Evolutionary conservation across 768 basidiomycete species (phyloP), one percentile per base, ranked within the genome.

Genomic region (Brasilioporus rufonigricans): DNA sequence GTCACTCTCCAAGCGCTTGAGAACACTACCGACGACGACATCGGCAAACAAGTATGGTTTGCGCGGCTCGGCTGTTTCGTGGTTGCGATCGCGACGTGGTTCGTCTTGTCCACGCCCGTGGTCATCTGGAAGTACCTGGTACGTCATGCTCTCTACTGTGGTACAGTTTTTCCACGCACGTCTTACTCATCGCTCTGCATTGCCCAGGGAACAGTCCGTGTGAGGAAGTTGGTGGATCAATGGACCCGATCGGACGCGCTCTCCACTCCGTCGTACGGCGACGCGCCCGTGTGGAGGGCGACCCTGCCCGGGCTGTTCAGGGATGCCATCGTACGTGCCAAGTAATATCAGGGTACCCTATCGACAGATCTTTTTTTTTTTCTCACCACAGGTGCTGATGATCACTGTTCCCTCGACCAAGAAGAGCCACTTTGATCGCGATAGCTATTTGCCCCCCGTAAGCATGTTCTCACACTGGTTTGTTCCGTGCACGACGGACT

Each of bases 61-160:
- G 72, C 76, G 14, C 74, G 77, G 23, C 62, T 69, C 14, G 67
- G 73, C 33, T 64, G 69, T 19, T 56, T 79, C 33, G 74, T 60
- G 7, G 61, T 75, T 24, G 73, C 69, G 23, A n/a, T 81, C 44
- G 78, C 64, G 16, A 61, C 72, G 19, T 56, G 74, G 49, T 24
- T 76, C 24, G 38, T 80, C 47, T 71, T 81, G 62, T 63, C 70
- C 43, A 38, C 66, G 4, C 82, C 81, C 7, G 62, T 80, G 39
- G 43, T 73, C 38, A 40, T 76, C 23, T 83, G 80, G 80, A 83
- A 84, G 58, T 71, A 62, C 32, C 56, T 71, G 51, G 73, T 76
- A 39, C 38, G 76, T 74, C n/a, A 29, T 35, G 7, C 16, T 4
- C n/a, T 11, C 6, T n/a, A 2, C 23, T 18, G 0, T 9, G 27